These are phyloP conservation scores for Triticum urartu DNA, from an alignment of 176 grass and related monocot genomes.

Conservation along the genomic window DNA sequence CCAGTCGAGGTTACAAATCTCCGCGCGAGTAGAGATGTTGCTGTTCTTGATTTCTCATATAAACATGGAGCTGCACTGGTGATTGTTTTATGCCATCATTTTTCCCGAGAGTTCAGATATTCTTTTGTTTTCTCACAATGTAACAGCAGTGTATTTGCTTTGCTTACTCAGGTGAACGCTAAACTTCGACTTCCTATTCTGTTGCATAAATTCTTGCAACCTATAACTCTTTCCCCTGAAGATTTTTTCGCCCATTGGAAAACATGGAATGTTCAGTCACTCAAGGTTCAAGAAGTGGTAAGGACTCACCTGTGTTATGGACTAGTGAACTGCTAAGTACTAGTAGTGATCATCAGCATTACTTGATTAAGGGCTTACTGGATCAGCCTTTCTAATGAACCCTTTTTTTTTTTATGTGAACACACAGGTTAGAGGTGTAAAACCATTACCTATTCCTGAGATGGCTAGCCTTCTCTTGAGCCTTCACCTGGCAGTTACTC, in stretches of 20 bases:
- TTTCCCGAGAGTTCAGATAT: conserved; percentile 10
- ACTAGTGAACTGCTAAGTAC: neutral
- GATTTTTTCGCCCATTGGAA: conserved; percentile 98
- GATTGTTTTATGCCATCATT: conserved; percentile 15
- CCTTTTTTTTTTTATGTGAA: conserved; percentile 5
- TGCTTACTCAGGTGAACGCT: conserved; percentile 65
- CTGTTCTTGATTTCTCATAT: conserved; percentile 99
- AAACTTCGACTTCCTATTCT: conserved; percentile 86
- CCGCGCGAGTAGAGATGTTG: conserved; percentile 87
- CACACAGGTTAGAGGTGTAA: conserved; percentile 88
- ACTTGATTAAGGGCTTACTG: conserved; percentile 11
- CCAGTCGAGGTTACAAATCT: conserved; percentile 90
- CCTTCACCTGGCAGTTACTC: conserved; percentile 82
- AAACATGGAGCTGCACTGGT: conserved; percentile 75
- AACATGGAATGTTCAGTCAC: conserved; percentile 67
- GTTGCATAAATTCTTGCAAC: conserved; percentile 93
- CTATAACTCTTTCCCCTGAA: conserved; percentile 73
- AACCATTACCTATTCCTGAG: conserved; percentile 79
- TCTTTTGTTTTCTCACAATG: conserved; percentile 6
- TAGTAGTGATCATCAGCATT: neutral
- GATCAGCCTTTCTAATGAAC: conserved; percentile 20
- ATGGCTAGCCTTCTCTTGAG: conserved; percentile 76
- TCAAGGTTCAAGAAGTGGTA: conserved; percentile 99
- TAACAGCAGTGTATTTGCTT: conserved; percentile 5
- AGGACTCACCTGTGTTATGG: conserved; percentile 20